Percentiles rank a stretch among this genome's conserved stretches.
Evolutionary conservation across 1,284 basidiomycete species (phyloP).

Genomic region (Blastosporella zonata): DNA sequence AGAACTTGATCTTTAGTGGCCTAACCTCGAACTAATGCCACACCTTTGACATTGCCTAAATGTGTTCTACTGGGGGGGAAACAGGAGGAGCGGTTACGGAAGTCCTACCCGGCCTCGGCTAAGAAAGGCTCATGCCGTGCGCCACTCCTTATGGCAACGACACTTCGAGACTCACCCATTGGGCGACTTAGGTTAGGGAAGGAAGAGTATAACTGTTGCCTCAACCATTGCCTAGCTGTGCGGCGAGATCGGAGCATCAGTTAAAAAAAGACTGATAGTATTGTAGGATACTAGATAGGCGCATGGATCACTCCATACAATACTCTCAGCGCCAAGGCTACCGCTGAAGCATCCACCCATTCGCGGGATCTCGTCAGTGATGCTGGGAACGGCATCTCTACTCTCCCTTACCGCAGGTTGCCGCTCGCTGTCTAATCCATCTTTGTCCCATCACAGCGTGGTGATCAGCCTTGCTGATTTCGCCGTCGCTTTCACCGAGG

Average conservation of each 20-base stretch:
- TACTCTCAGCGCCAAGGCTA: not conserved
- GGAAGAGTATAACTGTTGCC: not conserved
- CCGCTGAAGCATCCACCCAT: not conserved
- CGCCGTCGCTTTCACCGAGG: not conserved
- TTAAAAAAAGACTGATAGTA: slow-evolving; percentile 2
- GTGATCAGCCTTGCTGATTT: slow-evolving; percentile 1
- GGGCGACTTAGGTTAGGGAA: not conserved
- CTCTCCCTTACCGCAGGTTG: not conserved
- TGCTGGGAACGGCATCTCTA: slow-evolving; percentile 11
- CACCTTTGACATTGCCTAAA: not conserved
- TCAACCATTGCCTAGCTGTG: not conserved
- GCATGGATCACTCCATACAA: not conserved
- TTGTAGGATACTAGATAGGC: not conserved
- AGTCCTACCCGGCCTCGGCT: not conserved
- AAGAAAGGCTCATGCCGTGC: slow-evolving; percentile 1
- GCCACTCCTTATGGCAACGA: slow-evolving; percentile 15
- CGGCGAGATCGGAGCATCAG: slow-evolving; percentile 7
- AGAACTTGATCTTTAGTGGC: not conserved
- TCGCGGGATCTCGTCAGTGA: slow-evolving; percentile 5
- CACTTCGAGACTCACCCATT: slow-evolving; percentile 1
- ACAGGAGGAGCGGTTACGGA: not conserved
- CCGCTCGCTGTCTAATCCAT: slow-evolving; percentile 7
- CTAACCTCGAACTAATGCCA: not conserved
- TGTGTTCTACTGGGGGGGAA: not conserved
- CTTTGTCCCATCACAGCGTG: slow-evolving; percentile 11